A percentile compares a stretch with the other conserved stretches of the same genome.
Conservation (phyloP, 441 rosid species). For the Arabidopsis lyrata region DNA sequence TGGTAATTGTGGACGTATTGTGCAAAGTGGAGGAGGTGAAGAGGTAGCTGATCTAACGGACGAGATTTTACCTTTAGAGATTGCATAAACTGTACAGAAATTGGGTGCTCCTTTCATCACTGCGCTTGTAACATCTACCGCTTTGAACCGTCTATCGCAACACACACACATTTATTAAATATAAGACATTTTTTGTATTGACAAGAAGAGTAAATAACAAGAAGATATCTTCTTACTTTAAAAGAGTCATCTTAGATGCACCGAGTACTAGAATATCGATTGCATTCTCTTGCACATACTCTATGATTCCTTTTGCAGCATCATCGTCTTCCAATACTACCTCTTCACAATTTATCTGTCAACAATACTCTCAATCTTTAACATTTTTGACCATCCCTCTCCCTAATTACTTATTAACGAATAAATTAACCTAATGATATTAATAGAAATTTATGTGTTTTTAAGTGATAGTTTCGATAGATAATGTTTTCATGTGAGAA, state of each 20-base stretch:
- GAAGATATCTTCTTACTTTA: slow-evolving; percentile 51
- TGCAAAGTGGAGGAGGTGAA: slow-evolving; percentile 45
- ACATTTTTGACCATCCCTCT: background rate
- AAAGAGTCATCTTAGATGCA: slow-evolving; percentile 64
- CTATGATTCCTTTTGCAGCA: slow-evolving; percentile 60
- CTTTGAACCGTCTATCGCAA: slow-evolving; percentile 63
- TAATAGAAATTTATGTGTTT: background rate
- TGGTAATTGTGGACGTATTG: slow-evolving; percentile 28
- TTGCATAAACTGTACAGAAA: slow-evolving; percentile 78
- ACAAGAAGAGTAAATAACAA: background rate
- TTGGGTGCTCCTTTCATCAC: slow-evolving; percentile 74
- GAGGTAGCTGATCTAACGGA: slow-evolving; percentile 62
- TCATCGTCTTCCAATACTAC: slow-evolving; percentile 65
- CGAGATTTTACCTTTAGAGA: slow-evolving; percentile 71
- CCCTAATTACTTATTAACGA: background rate
- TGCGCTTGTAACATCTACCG: slow-evolving; percentile 59
- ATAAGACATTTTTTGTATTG: background rate
- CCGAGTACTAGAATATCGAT: slow-evolving; percentile 67
- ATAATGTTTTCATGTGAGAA: slow-evolving; percentile 8
- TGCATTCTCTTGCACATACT: slow-evolving; percentile 48
- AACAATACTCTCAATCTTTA: background rate
- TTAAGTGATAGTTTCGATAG: background rate
- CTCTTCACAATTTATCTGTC: slow-evolving; percentile 72
- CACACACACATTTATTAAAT: background rate
- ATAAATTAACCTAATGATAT: background rate